A percentile compares a stretch with the other conserved stretches of the same genome.
These are phyloP conservation scores for Gryganskiella cystojenkinii DNA, from an alignment of 192 early-diverging fungal genomes.

Conservation along the genomic window DNA sequence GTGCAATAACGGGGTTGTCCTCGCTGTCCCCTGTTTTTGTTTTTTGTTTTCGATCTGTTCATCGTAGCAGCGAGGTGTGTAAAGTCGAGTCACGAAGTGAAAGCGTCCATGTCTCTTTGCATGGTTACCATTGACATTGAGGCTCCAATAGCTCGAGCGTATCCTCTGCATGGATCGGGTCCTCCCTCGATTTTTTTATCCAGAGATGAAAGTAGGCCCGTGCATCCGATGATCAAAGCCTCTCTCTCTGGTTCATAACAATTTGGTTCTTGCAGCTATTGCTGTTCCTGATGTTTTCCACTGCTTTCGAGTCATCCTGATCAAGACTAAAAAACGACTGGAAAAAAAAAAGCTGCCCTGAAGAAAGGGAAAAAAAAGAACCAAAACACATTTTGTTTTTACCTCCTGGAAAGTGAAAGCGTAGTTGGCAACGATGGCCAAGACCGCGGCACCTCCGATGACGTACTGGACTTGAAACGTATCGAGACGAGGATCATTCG, in stretches of 20 bases:
- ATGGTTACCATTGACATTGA: too few relatives aligned
- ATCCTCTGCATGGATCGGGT: too few relatives aligned
- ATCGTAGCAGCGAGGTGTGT: too few relatives aligned
- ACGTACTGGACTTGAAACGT: constrained; percentile 93
- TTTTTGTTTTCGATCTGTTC: too few relatives aligned
- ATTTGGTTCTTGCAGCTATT: background rate
- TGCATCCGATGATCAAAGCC: too few relatives aligned
- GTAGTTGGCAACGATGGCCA: constrained; percentile 82
- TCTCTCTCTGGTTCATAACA: too few relatives aligned
- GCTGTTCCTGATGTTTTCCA: background rate
- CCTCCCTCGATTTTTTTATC: background rate
- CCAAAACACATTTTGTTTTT: constrained; percentile 25
- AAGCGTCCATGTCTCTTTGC: too few relatives aligned
- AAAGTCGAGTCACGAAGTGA: too few relatives aligned
- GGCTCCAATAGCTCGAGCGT: too few relatives aligned
- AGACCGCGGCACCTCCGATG: constrained; percentile 71
- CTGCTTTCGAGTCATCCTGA: background rate
- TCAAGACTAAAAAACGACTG: background rate
- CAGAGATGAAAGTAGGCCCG: background rate
- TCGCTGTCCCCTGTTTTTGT: too few relatives aligned
- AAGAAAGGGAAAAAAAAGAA: background rate
- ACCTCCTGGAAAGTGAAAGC: constrained; percentile 78
- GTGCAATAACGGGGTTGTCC: too few relatives aligned
- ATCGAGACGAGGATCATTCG: constrained; percentile 93
- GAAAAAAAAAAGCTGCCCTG: background rate